Evolutionary conservation across 1,284 basidiomycete genomes (phyloP), one percentile per base, ranked within the genome.

Genomic region (Irpex sp.): DNA sequence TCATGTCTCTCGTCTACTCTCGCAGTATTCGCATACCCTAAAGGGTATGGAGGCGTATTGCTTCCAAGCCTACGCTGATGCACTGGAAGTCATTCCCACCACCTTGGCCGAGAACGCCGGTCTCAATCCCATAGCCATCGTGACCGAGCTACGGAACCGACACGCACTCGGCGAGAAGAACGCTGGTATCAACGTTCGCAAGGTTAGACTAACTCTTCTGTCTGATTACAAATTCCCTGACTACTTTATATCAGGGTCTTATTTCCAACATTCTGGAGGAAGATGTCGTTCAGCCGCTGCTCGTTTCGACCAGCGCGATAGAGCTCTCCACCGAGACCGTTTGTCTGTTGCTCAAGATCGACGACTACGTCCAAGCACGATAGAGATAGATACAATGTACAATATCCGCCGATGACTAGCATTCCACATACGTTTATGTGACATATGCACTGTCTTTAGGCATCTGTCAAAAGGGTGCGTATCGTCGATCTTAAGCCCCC

Each of bases 31-130:
- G 4, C 94, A 97, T 70, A 93, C 95, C 0, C 85, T 99, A 68
- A 97, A 93, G 77, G 97, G 97, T 60, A 98, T 98, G 92, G 96
- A 99, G 78, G 94, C 96, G 5, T 99, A 99, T 78, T 98, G 97
- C 77, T 98, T 97, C 89, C 93, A 97, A 74, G 96, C 96, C 3
- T 99, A 95, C 71, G 95, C 97, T 43, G 97, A 99, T 74, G 95
- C 97, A 4, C 85, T 99, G 62, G 97, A 99, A 78, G 91, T 99
- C 65, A 98, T 99, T 69, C 97, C 97, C 1, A 98, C 93, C 2
- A 99, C 97, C 0, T 83, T 99, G 7, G 97, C 97, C 8, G 97
- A 99, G 79, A 99, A 99, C 74, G 97, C 97, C 7, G 97, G 97
- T 57, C 81, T 99, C 67, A 98, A 99, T 79, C 95, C 97, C 5